Evolutionary conservation across 306 rosid species (phyloP), one percentile per base, ranked within the genome.

Genomic region (Fragaria vesca): DNA sequence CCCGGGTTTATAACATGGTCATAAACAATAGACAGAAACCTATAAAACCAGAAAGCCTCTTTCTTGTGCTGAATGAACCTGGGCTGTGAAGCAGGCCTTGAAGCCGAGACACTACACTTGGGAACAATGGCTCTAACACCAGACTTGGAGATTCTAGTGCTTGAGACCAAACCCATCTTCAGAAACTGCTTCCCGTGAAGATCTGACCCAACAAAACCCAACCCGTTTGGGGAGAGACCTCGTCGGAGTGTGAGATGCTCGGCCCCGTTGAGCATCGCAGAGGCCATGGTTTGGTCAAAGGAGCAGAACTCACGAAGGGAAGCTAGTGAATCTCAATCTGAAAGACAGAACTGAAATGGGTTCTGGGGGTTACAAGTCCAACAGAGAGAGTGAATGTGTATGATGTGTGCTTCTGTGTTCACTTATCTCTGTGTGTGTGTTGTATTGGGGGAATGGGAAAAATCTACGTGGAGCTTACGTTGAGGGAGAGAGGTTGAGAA

Each of bases 1-100:
- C 97, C 97, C 48, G 98, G 98, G 81, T 94, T 94, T 54, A 94
- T 89, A 38, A 92, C 66, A 76, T 92, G 97, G 84, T 94, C 97
- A 67, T 92, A 94, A 78, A 92, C 97, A 82, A 94, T 89, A 12
- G 97, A 90, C 15, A 94, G 95, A 45, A 94, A 94, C 84, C 95
- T 88, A 67, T 90, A 94, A 81, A 94, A 94, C 98, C 97, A 94
- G 79, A 92, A 94, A 0, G 98, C 98, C 80, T 94, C 97, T 50
- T 94, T 89, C 69, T 94, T 92, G 89, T 94, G 93, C 73, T 92
- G 98, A 20, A 92, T 94, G 83, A 94, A 94, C 91, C 98, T 87
- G 0, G 95, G 97, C 79, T 92, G 97, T 2, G 97, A 92, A 66
- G 85, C 81, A 21, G 98, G 96, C 81, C 98, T 80, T 1, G 98